Conservation (phyloP, 1,284 basidiomycete species). For the Entoloma clypeatum region DNA sequence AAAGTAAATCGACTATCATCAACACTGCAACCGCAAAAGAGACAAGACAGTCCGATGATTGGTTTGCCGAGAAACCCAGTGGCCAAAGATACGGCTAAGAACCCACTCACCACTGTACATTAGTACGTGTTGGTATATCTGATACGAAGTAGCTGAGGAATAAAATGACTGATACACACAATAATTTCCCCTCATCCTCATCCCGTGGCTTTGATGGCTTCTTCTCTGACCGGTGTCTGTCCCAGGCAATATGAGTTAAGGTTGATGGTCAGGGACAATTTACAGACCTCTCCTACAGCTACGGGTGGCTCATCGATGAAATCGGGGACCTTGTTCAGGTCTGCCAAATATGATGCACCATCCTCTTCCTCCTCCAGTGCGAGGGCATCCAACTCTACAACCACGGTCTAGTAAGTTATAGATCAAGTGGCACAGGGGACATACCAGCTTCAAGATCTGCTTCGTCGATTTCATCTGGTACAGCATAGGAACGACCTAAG, state of each 20-base stretch:
- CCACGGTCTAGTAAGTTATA: not conserved
- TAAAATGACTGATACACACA: too few species aligned
- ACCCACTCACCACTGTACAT: constrained; percentile 2
- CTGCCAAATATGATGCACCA: constrained; percentile 79
- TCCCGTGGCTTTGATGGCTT: constrained; percentile 56
- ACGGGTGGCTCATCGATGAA: constrained; percentile 84
- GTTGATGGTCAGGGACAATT: constrained; percentile 2
- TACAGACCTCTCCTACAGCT: constrained; percentile 55
- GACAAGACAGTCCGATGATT: constrained; percentile 60
- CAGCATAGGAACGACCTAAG: constrained; percentile 89
- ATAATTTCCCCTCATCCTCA: constrained; percentile 13
- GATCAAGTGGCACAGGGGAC: constrained; percentile 22
- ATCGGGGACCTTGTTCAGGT: constrained; percentile 83
- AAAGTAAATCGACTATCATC: constrained; percentile 75
- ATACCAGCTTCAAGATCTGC: constrained; percentile 93
- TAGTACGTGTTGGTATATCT: constrained; percentile 11
- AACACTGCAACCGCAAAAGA: constrained; percentile 63
- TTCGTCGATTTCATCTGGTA: constrained; percentile 98
- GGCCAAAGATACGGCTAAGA: constrained; percentile 55
- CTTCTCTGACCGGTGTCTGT: constrained; percentile 38
- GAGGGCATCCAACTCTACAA: constrained; percentile 82
- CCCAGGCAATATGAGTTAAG: constrained; percentile 3
- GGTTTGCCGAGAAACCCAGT: constrained; percentile 61
- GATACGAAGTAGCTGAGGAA: constrained; percentile 13
- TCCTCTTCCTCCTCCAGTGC: constrained; percentile 87